Conservation (phyloP, 352 stramenopile species). For the Pythium brachiatum region DNA sequence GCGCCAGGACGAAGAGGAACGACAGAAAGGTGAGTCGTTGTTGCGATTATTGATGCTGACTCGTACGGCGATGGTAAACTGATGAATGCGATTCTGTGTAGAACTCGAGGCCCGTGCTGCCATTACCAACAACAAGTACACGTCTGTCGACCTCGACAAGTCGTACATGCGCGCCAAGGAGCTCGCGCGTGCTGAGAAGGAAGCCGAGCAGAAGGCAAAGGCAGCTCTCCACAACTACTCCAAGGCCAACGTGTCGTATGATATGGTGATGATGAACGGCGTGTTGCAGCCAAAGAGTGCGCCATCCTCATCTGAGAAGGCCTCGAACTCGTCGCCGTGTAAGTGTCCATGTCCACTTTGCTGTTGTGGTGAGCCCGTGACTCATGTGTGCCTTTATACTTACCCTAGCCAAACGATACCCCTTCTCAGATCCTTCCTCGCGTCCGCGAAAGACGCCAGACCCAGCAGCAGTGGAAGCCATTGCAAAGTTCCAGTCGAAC, state of each 20-base stretch:
- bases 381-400: background rate
- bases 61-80: background rate
- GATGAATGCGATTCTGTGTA: background rate
- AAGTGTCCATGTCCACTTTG: background rate
- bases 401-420: conserved; percentile 46
- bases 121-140: conserved; percentile 49
- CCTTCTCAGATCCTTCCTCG: conserved; percentile 56
- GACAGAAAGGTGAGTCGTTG: conserved; percentile 26
- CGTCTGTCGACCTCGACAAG: conserved; percentile 47
- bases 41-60: background rate
- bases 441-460: conserved; percentile 28
- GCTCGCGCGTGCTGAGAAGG: conserved; percentile 42
- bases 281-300: conserved; percentile 42
- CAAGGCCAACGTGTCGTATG: conserved; percentile 49
- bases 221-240: conserved; percentile 48
- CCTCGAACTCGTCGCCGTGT: conserved; percentile 8
- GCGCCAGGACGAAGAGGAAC: conserved; percentile 41
- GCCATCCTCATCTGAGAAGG: conserved; percentile 10
- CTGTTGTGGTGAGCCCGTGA: background rate
- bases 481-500: conserved; percentile 57
- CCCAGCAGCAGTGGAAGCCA: conserved; percentile 39
- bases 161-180: conserved; percentile 55
- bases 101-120: conserved; percentile 19
- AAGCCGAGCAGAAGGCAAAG: conserved; percentile 61
- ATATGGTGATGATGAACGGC: conserved; percentile 67